Evolutionary conservation across 2,329 filamentous ascomycete genomes (phyloP).

Genomic region (Chrysoporthe deuterocubensis): DNA sequence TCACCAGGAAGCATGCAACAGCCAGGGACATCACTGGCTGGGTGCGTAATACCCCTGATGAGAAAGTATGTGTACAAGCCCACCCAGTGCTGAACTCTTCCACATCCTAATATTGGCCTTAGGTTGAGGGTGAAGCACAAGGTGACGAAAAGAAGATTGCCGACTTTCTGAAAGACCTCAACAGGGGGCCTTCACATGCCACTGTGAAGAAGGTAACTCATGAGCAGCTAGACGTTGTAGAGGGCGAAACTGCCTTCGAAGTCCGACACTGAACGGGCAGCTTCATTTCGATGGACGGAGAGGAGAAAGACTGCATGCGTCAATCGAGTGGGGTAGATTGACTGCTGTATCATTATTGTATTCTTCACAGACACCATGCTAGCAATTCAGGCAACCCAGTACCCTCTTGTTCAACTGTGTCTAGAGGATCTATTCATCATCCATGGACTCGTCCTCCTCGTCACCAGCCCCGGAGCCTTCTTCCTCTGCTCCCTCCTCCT

Average conservation of each 20-base stretch:
- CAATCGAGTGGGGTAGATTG: neutral
- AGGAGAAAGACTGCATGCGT: neutral
- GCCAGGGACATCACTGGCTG: slow-evolving; percentile 61
- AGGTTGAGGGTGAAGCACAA: slow-evolving; percentile 92
- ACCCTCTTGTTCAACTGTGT: neutral
- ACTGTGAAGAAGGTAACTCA: slow-evolving; percentile 76
- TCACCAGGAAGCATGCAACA: slow-evolving; percentile 56
- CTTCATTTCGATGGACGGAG: neutral
- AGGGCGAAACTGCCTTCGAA: slow-evolving; percentile 70
- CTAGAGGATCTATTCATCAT: slow-evolving; percentile 51
- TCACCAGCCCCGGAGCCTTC: slow-evolving; percentile 42
- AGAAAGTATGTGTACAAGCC: slow-evolving; percentile 48
- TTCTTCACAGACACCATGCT: slow-evolving; percentile 4
- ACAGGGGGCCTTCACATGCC: slow-evolving; percentile 73
- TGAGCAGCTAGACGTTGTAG: slow-evolving; percentile 65
- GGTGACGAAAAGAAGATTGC: slow-evolving; percentile 68
- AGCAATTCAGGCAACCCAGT: neutral
- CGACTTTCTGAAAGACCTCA: slow-evolving; percentile 74
- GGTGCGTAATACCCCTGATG: slow-evolving; percentile 62
- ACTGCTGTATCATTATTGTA: slow-evolving; percentile 9
- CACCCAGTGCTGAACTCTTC: neutral
- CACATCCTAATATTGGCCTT: slow-evolving; percentile 30
- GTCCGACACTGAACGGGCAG: slow-evolving; percentile 46
- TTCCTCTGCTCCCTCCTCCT: slow-evolving; percentile 59
- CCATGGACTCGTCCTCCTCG: slow-evolving; percentile 56